Evolutionary conservation across 805 yeast genomes (phyloP).

Genomic region (Metschnikowia amazonensis): DNA sequence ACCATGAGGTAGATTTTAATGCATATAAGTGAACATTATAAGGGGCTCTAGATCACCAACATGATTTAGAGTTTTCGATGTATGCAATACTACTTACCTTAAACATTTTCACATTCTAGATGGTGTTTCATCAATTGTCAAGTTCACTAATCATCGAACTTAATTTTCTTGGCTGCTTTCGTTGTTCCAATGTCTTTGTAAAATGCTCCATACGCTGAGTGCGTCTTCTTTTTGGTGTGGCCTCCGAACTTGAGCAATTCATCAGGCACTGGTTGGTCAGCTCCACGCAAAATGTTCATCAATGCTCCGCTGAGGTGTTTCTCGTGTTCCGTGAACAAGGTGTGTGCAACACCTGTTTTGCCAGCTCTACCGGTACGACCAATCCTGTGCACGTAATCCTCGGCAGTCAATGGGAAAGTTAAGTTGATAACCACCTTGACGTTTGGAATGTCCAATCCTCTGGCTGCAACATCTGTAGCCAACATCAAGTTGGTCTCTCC

Average conservation of each 20-base stretch:
- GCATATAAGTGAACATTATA: not conserved
- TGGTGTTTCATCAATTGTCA: not conserved
- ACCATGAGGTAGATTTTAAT: not conserved
- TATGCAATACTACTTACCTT: not conserved
- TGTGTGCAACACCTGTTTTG: conserved; percentile 88
- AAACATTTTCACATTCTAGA: not conserved
- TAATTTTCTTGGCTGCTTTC: conserved; percentile 84
- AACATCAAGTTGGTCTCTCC: conserved; percentile 74
- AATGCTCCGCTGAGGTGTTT: conserved; percentile 94
- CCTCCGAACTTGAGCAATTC: conserved; percentile 93
- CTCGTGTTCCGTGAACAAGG: conserved; percentile 94
- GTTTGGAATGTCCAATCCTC: conserved; percentile 96
- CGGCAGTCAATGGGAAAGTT: conserved; percentile 94
- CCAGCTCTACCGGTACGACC: conserved; percentile 99
- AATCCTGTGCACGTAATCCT: conserved; percentile 94
- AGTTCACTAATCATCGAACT: conserved; percentile 48
- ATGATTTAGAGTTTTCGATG: not conserved
- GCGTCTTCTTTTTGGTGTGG: conserved; percentile 96
- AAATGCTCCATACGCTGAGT: conserved; percentile 97
- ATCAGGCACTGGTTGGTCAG: conserved; percentile 93
- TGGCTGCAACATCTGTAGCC: conserved; percentile 98
- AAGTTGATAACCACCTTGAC: conserved; percentile 92
- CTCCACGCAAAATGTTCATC: conserved; percentile 88
- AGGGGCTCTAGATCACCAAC: not conserved
- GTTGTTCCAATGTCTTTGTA: conserved; percentile 87